Base-by-base conservation (phyloP, 1,139 yeast genomes). In the Debaryomyces sp. region DNA sequence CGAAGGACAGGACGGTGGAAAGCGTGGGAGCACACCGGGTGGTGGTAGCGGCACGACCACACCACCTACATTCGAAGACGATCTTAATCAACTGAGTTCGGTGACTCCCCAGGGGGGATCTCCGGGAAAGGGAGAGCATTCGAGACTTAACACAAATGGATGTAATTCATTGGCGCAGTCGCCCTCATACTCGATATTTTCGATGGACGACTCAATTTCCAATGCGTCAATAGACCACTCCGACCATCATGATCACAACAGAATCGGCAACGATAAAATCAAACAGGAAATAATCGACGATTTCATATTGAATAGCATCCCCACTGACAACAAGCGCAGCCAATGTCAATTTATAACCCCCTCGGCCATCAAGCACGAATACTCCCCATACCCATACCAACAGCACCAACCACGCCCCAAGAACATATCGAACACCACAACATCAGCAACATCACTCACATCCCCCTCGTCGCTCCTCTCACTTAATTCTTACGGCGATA, bases 221-320 rank as follows among this genome's bases (percentile, higher is more conserved):
- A 52, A 55, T 38, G 42, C 50, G 7, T 54, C 50, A 26, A 44
- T 46, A 13, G 47, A 46, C 37, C 43, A 44, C 27, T 37, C 44
- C 21, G 38, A 44, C n/a, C 33, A 40, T 10, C 29, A 43, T 17
- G 34, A 30, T 12, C 37, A 42, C 26, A 27, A 23, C 10, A 43
- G 23, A 10, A 40, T 51, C 50, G 73, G 68, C 48, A 68, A 66
- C 51, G 55, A 56, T 40, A 64, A 67, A 49, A 66, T 73, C 54
- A 74, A 73, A 53, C 76, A 72, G 52, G 77, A 73, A 50, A 72
- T 72, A 49, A 71, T 71, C 45, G 74, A 73, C 50, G 78, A 73
- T 54, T 73, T 73, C 53, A 54, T 62, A 44, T 60, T 73, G 51
- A 73, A 73, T 58, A 73, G 71, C 50, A 70, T 73, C 24, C 73